These are phyloP conservation scores for Colletotrichum somersetense DNA, from an alignment of 2,329 filamentous ascomycete species.

Conservation along the genomic window DNA sequence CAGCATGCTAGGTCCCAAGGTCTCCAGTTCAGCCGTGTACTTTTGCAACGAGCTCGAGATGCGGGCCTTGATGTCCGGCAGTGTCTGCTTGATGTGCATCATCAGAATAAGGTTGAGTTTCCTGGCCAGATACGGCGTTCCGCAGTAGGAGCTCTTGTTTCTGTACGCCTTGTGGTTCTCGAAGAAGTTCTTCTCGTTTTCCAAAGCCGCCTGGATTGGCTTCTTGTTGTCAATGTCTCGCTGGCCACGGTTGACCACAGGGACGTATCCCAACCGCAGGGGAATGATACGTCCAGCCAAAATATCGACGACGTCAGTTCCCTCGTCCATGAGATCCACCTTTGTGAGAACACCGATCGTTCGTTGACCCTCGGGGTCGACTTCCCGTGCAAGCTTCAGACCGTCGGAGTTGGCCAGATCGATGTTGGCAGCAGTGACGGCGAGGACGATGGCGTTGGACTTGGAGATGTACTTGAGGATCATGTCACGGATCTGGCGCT, in stretches of 20 bases:
- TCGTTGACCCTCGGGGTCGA: conserved; percentile 96
- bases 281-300: conserved; percentile 97
- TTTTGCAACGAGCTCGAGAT: conserved; percentile 96
- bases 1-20: conserved; percentile 92
- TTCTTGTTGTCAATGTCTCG: conserved; percentile 99
- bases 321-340: conserved; percentile 98
- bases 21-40: conserved; percentile 84
- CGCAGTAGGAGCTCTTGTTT: conserved; percentile 98
- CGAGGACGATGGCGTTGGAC: conserved; percentile 96
- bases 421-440: conserved; percentile 95
- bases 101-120: conserved; percentile 99
- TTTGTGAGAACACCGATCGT: conserved; percentile 99
- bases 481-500: conserved; percentile 97
- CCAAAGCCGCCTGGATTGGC: conserved; percentile 88
- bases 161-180: conserved; percentile 98
- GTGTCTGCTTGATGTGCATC: conserved; percentile 99
- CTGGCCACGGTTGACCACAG: conserved; percentile 97
- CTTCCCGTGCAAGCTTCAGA: conserved; percentile 94
- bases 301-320: conserved; percentile 98
- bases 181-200: conserved; percentile 96
- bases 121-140: conserved; percentile 94
- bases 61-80: conserved; percentile 97
- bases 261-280: conserved; percentile 92
- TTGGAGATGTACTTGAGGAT: conserved; percentile 99
- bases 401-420: conserved; percentile 99